Base-by-base conservation (phyloP, 1,284 basidiomycete species). In the Pseudozyma flocculosa region DNA sequence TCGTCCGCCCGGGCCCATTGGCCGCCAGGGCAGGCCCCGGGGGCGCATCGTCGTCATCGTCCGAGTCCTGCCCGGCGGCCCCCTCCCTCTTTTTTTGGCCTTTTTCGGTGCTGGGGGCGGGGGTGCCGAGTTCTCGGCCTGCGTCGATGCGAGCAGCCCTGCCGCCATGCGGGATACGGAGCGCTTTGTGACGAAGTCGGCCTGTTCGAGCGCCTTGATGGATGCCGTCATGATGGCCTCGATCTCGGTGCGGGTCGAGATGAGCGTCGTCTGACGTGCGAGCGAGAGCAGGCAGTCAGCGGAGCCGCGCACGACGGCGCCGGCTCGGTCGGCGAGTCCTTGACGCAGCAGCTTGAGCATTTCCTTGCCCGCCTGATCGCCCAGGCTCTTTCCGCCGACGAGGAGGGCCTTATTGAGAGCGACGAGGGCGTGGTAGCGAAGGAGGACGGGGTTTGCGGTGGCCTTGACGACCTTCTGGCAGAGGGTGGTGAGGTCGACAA, bases 271-370 rank as follows among this genome's bases (percentile, higher is more conserved):
- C 8, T 75, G 62, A 1, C 70, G 58, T 8, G 71, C 63, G 36
- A 80, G 59, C 11, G 72, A 70, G 19, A 78, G 60, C 17, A 82
- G 55, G 40, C 78, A 78, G 63, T 89, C 87, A 24, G 90, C 85
- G 17, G 87, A 87, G 4, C 85, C 91, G 24, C 93, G 85, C 73
- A 96, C 90, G 14, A 98, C 84, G 2, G 91, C 85, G 9, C 92
- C 82, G 7, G 88, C 87, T 79, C 91, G 92, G 78, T 98, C 94
- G 1, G 83, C 82, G 1, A 98, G 81, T 0, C 84, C 85, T 29
- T 83, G 81, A 65, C 85, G 86, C 79, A 91, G 87, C 56, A 89
- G 85, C 78, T 95, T 97, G 53, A 90, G 73, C 40, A 94, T 83
- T 65, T 99, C 95, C 76, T 87, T 92, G 52, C 84, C 80, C 1